These are phyloP conservation scores for Hypoxylon intermedium DNA, from an alignment of 495 filamentous ascomycete genomes.

Conservation along the genomic window DNA sequence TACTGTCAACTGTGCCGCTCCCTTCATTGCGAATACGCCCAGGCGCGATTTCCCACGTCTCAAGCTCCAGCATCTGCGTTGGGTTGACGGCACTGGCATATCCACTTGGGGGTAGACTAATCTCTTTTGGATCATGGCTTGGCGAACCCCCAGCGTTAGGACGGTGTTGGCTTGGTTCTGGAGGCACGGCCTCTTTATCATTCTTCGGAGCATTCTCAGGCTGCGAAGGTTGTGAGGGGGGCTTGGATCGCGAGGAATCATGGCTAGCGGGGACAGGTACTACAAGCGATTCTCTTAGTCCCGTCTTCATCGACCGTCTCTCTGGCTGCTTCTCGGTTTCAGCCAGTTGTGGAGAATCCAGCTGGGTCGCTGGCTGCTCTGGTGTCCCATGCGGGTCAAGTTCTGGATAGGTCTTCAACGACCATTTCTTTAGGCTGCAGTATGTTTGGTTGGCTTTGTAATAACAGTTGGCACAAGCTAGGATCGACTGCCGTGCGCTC, in stretches of 20 bases:
- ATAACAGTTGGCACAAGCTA: slow-evolving; percentile 45
- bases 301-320: background rate
- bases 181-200: background rate
- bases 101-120: too few species aligned
- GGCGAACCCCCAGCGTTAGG: too few species aligned
- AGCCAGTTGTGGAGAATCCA: background rate
- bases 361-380: background rate
- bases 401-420: slow-evolving; percentile 11
- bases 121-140: background rate
- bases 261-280: slow-evolving; percentile 17
- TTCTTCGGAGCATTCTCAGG: background rate
- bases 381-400: background rate
- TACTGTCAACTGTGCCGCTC: slow-evolving; percentile 34
- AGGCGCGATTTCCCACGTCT: slow-evolving; percentile 47
- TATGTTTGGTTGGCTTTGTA: slow-evolving; percentile 41
- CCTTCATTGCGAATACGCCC: slow-evolving; percentile 35
- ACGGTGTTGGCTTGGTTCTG: background rate
- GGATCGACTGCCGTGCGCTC: slow-evolving; percentile 9
- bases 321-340: slow-evolving; percentile 5
- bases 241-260: background rate
- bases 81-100: background rate
- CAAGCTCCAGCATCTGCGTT: slow-evolving; percentile 45
- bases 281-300: background rate
- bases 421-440: slow-evolving; percentile 42
- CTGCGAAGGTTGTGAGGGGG: background rate